Percentiles rank a stretch among this genome's conserved stretches.
phyloP scores from a whole-genome alignment of 805 yeast genomes.

The Teunomyces lycoperdinae region DNA sequence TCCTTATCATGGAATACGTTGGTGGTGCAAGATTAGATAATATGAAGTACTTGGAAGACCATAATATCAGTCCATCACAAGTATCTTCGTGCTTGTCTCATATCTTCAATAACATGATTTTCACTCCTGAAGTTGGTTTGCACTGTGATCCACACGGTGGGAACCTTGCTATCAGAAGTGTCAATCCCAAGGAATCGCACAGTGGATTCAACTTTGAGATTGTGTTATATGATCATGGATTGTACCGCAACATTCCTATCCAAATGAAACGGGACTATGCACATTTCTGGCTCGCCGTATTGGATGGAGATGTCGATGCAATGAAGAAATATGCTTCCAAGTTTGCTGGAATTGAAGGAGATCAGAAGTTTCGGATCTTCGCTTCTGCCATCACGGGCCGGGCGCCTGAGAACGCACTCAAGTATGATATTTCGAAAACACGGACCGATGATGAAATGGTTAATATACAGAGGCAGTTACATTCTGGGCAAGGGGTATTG shows the following conservation, averaged over 20 bases:
- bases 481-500: slow-evolving; percentile 58
- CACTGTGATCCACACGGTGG: slow-evolving; percentile 99
- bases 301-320: slow-evolving; percentile 61
- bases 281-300: slow-evolving; percentile 85
- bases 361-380: slow-evolving; percentile 72
- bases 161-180: slow-evolving; percentile 73
- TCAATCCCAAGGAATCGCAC: slow-evolving; percentile 12
- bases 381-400: slow-evolving; percentile 96
- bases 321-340: slow-evolving; percentile 74
- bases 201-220: slow-evolving; percentile 82
- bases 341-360: slow-evolving; percentile 76
- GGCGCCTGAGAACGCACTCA: slow-evolving; percentile 72
- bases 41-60: slow-evolving; percentile 54
- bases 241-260: slow-evolving; percentile 80
- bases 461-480: slow-evolving; percentile 62
- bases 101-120: slow-evolving; percentile 91
- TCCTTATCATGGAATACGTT: slow-evolving; percentile 84
- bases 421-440: slow-evolving; percentile 52
- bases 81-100: slow-evolving; percentile 86
- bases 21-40: slow-evolving; percentile 84
- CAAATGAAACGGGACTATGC: slow-evolving; percentile 80
- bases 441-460: slow-evolving; percentile 63
- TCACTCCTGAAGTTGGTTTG: slow-evolving; percentile 84
- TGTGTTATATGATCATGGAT: slow-evolving; percentile 89
- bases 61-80: slow-evolving; percentile 68